Evolutionary conservation across 805 yeast species (phyloP).

Genomic region (Starmerella etchellsii): DNA sequence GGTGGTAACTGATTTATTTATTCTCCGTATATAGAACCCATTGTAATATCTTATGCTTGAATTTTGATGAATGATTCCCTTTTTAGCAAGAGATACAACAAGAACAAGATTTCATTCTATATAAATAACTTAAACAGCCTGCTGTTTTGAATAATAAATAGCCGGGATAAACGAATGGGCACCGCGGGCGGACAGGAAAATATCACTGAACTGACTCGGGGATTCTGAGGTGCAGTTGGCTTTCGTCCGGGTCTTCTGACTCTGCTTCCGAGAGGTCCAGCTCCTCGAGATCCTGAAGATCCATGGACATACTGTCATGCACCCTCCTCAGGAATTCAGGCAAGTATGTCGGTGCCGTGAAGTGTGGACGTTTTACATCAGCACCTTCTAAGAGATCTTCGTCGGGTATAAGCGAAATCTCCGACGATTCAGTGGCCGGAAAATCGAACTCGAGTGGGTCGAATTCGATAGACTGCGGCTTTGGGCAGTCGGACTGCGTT

Average conservation of each 20-base stretch:
- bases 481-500: background rate
- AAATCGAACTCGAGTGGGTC: slow-evolving; percentile 1
- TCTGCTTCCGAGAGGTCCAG: slow-evolving; percentile 2
- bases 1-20: slow-evolving; percentile 10
- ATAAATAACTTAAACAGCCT: no score
- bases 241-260: background rate
- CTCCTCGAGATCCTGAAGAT: slow-evolving; percentile 9
- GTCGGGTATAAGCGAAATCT: background rate
- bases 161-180: no score
- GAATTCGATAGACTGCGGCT: background rate
- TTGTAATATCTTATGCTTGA: background rate
- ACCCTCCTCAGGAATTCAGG: slow-evolving; percentile 1
- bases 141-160: no score
- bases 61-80: no score
- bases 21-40: background rate
- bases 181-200: no score
- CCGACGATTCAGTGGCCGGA: background rate
- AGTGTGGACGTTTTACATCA: background rate
- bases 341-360: background rate
- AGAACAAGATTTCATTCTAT: no score
- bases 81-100: no score
- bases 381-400: slow-evolving; percentile 1
- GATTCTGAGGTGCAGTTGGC: background rate
- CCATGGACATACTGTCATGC: background rate
- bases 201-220: no score